Conservation (phyloP, 2,329 filamentous ascomycete genomes). For the Aspergillus tubingensis region DNA sequence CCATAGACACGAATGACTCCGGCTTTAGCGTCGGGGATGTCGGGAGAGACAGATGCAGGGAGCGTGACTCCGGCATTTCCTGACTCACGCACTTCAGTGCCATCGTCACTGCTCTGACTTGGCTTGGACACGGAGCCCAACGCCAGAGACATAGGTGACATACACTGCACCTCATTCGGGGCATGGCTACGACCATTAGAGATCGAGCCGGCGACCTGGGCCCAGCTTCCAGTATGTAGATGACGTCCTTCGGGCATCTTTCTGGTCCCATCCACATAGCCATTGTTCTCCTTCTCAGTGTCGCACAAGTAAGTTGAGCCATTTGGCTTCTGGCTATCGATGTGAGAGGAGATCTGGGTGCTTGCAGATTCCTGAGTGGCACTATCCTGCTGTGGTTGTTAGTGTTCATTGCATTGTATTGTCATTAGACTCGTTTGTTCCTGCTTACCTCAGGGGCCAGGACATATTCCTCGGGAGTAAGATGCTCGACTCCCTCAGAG, state of each 20-base stretch:
- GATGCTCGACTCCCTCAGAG: constrained; percentile 30
- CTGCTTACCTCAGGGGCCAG: constrained; percentile 22
- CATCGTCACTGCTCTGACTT: constrained; percentile 20
- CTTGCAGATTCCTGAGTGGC: not conserved
- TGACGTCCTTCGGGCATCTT: constrained; percentile 9
- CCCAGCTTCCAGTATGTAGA: constrained; percentile 23
- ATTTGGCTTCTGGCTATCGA: constrained; percentile 16
- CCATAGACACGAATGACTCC: constrained; percentile 31
- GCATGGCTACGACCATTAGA: constrained; percentile 5
- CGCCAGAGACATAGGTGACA: constrained; percentile 18
- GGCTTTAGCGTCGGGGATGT: constrained; percentile 30
- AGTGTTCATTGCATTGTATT: not conserved
- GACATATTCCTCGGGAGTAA: constrained; percentile 21
- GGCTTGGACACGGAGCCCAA: constrained; percentile 19
- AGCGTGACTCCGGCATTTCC: constrained; percentile 8
- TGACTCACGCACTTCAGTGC: not conserved
- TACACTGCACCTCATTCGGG: constrained; percentile 18
- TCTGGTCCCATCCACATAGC: constrained; percentile 6
- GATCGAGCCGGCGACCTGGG: constrained; percentile 20
- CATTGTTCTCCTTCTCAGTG: constrained; percentile 15
- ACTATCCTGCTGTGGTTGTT: constrained; percentile 6
- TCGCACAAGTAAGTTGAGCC: constrained; percentile 17
- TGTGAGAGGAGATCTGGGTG: not conserved
- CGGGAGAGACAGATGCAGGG: constrained; percentile 10
- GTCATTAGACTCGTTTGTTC: too few relatives aligned